Evolutionary conservation across 768 basidiomycete genomes (phyloP), one percentile per base, ranked within the genome.

Genomic region (Termitomyces sp.): DNA sequence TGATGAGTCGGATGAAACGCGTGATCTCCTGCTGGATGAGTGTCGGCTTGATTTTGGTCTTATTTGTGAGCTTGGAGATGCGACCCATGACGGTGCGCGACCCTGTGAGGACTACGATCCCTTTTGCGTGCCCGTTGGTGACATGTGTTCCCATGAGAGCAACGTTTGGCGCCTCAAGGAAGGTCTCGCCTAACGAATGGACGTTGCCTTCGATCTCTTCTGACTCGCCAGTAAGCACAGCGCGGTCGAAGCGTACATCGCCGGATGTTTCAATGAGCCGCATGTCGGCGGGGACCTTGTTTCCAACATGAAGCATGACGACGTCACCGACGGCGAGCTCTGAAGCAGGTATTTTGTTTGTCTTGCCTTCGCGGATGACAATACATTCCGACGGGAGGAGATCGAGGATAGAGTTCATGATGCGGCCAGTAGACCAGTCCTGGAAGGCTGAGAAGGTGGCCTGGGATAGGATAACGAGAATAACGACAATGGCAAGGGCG

Each of bases 1-100:
- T 81, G 54, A 83, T 77, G 61, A 77, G 70, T 57, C 81, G 82
- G 43, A 79, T 76, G 61, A 83, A 82, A 59, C 75, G 78, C 67
- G 75, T 76, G 1, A 78, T 71, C 54, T 80, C 79, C 41, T 61
- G 69, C 59, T 80, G 78, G 25, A 80, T 73, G 22, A 77, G 73
- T 0, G 79, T 79, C 33, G 77, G 61, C 54, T 75, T 78, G 63
- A 73, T 70, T 56, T 76, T 77, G 11, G 71, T 71, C 47, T 75
- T 70, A 16, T 72, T 75, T 0, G 81, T 80, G 61, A 83, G 74
- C 57, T 78, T 74, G 22, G 83, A 81, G 54, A 84, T 76, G 27
- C 79, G 77, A 7, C 82, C 83, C 77, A 78, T 76, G 51, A 75
- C 63, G 1, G 73, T 71, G 35, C 70, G 77, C 57, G 75, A 73